Base-by-base conservation (phyloP, 1,139 yeast genomes). In the Lodderomyces beijingensis region DNA sequence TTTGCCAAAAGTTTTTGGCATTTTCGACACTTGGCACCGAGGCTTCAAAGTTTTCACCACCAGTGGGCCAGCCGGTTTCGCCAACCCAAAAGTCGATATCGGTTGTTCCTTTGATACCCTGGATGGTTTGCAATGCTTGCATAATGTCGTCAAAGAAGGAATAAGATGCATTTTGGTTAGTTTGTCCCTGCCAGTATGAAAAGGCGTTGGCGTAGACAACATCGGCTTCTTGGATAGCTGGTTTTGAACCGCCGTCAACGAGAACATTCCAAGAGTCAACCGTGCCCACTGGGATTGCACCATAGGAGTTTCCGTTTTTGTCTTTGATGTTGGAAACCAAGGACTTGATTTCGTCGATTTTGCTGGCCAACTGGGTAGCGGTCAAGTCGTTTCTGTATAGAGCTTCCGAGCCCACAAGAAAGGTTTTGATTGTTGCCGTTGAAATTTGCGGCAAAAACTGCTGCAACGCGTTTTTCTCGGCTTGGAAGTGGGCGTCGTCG, bases 131-230 rank as follows among this genome's bases (percentile, higher is more conserved):
- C 59, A 89, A 69, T 44, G 96, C 95, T 71, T 88, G 96, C 95
- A 86, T 86, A 61, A 88, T 85, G 62, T 88, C 96, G 57, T 88
- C 96, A 47, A 87, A 77, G 81, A 88, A 88, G 4, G 96, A 85
- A 72, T 76, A 84, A 16, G 95, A 77, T 25, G 96, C 77, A 56
- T 86, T 87, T 38, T 62, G 55, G 71, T 72, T 74, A 48, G 89
- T 74, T 68, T 86, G 96, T 28, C 96, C 96, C 70, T 91, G 96
- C 97, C 97, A 91, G 81, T 87, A 89, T 13, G 96, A 83, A 74
- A 89, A 91, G 35, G 96, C 96, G 58, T 91, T 89, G 52, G 95
- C 93, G 58, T 80, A 82, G 43, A 88, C 77, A 50, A 86, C 67
- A 61, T 89, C 96, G 32, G 93, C 70, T 30, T 86, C 91, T 56